These are phyloP conservation scores for Hypoxylon sp. DNA, from an alignment of 2,329 filamentous ascomycete species.

Conservation along the genomic window DNA sequence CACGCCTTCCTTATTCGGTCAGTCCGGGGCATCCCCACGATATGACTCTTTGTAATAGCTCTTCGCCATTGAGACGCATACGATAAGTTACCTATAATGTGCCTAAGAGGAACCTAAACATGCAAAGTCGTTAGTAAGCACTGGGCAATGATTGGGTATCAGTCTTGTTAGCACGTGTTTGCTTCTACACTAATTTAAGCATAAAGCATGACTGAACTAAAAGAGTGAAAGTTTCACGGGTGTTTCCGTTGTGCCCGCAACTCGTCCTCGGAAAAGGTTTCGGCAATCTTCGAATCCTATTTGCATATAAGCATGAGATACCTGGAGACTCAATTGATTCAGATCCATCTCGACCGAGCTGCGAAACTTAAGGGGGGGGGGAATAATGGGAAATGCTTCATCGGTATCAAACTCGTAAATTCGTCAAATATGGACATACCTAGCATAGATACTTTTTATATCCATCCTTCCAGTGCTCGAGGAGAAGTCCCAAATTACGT, in stretches of 20 bases:
- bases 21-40: slow-evolving; percentile 29
- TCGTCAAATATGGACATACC: slow-evolving; percentile 30
- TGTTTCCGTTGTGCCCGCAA: not conserved
- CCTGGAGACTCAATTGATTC: not conserved
- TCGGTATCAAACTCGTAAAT: slow-evolving; percentile 20
- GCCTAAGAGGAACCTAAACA: not conserved
- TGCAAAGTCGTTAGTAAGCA: slow-evolving; percentile 15
- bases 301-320: slow-evolving; percentile 3
- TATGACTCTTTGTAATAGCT: slow-evolving; percentile 15
- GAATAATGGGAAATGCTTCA: not conserved
- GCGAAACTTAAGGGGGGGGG: not conserved
- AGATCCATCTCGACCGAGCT: not conserved
- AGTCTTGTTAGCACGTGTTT: not conserved
- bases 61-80: not conserved
- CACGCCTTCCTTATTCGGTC: slow-evolving; percentile 20
- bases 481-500: slow-evolving; percentile 8
- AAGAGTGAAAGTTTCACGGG: slow-evolving; percentile 6
- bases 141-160: slow-evolving; percentile 14
- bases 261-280: not conserved
- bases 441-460: slow-evolving; percentile 20
- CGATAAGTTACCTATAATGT: not conserved
- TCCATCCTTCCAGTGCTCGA: not conserved
- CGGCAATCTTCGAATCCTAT: slow-evolving; percentile 11
- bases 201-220: slow-evolving; percentile 3
- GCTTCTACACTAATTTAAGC: slow-evolving; percentile 16